A percentile compares a stretch with the other conserved stretches of the same genome.
Conservation (phyloP, 2,329 filamentous ascomycete genomes). For the Cladosporium sp. region DNA sequence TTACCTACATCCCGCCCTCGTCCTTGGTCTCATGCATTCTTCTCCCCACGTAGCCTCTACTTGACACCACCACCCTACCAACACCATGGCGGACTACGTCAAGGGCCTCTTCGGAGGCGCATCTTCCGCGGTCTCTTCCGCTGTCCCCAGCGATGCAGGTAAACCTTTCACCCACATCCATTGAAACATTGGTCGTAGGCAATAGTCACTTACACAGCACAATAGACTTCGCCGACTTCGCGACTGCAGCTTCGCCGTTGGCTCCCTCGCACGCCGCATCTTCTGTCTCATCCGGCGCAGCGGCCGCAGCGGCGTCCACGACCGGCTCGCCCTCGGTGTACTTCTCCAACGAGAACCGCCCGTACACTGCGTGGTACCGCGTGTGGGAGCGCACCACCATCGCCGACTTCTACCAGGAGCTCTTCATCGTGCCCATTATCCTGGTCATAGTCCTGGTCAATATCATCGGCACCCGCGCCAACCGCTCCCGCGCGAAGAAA, state of each 20-base stretch:
- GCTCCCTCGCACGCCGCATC: conserved; percentile 45
- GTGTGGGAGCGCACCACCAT: conserved; percentile 84
- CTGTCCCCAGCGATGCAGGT: conserved; percentile 59
- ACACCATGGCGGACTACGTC: conserved; percentile 46
- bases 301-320: conserved; percentile 36
- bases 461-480: conserved; percentile 72
- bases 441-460: conserved; percentile 71
- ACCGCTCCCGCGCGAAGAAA: conserved; percentile 70
- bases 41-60: background rate
- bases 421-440: conserved; percentile 72
- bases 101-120: conserved; percentile 66
- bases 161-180: conserved; percentile 30
- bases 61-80: background rate
- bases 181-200: background rate
- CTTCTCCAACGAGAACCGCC: conserved; percentile 44
- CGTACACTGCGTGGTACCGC: conserved; percentile 95
- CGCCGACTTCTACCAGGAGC: conserved; percentile 83
- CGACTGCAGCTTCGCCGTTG: conserved; percentile 66
- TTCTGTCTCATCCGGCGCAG: conserved; percentile 52
- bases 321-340: conserved; percentile 14
- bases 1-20: no score
- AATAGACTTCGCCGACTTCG: conserved; percentile 91
- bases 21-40: background rate
- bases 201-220: conserved; percentile 15
- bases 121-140: conserved; percentile 51